Conservation (phyloP, 2,329 filamentous ascomycete species). For the Corynespora cassiicola region DNA sequence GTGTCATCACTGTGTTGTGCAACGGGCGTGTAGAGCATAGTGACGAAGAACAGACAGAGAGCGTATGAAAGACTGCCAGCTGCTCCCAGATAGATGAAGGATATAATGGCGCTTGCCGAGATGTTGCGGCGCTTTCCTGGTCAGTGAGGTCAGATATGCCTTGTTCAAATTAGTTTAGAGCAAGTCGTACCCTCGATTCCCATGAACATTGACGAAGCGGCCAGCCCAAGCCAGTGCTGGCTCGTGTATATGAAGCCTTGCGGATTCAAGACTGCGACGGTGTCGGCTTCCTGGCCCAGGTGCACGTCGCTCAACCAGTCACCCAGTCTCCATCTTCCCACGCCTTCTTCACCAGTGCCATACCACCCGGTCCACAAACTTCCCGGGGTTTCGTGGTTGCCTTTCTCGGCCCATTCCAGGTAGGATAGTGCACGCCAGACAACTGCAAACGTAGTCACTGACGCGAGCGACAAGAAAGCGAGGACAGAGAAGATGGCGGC, state of each 20-base stretch:
- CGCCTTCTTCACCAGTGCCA: constrained; percentile 41
- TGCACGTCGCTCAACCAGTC: constrained; percentile 63
- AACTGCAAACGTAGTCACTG: constrained; percentile 53
- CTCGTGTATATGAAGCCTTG: constrained; percentile 69
- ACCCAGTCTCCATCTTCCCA: constrained; percentile 47
- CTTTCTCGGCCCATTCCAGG: constrained; percentile 55
- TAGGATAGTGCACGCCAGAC: constrained; percentile 57
- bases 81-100: constrained; percentile 66
- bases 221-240: constrained; percentile 62
- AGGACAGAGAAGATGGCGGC: constrained; percentile 51
- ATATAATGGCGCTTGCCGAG: constrained; percentile 54
- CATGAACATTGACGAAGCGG: constrained; percentile 64
- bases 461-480: constrained; percentile 53
- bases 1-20: constrained; percentile 48
- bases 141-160: constrained; percentile 7
- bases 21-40: constrained; percentile 62
- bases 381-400: constrained; percentile 49
- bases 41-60: constrained; percentile 68
- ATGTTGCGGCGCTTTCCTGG: constrained; percentile 61
- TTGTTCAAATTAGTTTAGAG: too few species aligned
- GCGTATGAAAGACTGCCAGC: constrained; percentile 67
- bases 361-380: constrained; percentile 49
- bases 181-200: constrained; percentile 63
- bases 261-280: constrained; percentile 61
- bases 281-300: constrained; percentile 59